Evolutionary conservation across 2,329 filamentous ascomycete genomes (phyloP).

Genomic region (Diaporthe vaccinii): DNA sequence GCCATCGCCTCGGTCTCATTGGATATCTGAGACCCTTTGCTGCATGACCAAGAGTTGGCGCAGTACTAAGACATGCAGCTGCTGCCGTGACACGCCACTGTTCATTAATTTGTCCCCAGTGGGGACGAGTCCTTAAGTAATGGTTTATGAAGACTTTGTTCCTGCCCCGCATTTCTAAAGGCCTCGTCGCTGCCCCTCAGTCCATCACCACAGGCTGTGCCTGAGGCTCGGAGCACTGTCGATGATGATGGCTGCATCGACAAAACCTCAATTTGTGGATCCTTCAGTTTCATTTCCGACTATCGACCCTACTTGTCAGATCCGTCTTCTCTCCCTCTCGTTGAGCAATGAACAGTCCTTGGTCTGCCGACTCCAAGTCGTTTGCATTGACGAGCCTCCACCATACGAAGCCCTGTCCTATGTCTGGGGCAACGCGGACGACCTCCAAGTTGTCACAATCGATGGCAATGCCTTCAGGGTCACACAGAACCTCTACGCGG

Average conservation of each 20-base stretch:
- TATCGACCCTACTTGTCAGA: not conserved
- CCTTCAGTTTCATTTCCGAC: not conserved
- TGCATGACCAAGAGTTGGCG: not conserved
- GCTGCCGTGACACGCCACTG: not conserved
- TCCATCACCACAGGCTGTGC: not conserved
- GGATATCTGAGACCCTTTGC: not conserved
- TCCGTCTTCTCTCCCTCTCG: not conserved
- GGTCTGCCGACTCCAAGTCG: not conserved
- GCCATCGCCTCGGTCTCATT: not conserved
- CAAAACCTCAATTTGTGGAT: not conserved
- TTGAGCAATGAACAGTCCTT: not conserved
- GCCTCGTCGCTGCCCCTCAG: not conserved
- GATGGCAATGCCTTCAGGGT: not conserved
- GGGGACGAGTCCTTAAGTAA: not conserved
- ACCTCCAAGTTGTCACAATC: not conserved
- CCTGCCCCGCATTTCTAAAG: not conserved
- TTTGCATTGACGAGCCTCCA: not conserved
- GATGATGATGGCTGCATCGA: not conserved
- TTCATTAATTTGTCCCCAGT: not conserved
- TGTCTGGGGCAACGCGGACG: not conserved
- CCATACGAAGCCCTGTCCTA: constrained; percentile 5
- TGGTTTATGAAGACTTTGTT: not conserved
- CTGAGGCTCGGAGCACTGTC: not conserved
- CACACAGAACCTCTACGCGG: not conserved
- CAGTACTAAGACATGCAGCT: not conserved